These are phyloP conservation scores for Ophiostoma himal-ulmi DNA, from an alignment of 2,329 filamentous ascomycete species.

Conservation along the genomic window DNA sequence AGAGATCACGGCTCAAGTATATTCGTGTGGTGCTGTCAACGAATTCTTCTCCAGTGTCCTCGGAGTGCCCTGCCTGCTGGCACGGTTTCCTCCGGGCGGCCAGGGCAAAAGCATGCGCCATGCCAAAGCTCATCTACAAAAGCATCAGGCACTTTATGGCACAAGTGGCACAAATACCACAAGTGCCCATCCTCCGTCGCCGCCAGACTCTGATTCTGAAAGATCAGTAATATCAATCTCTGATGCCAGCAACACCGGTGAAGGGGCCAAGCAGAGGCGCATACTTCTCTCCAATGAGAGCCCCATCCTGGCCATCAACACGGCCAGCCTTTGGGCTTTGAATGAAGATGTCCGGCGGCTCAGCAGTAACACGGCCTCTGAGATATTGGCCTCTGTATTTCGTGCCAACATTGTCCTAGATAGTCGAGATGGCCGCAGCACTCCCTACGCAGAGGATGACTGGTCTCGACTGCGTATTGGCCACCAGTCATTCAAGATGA, in stretches of 20 bases:
- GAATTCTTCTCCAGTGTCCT: constrained; percentile 71
- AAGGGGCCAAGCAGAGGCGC: constrained; percentile 36
- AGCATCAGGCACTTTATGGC: constrained; percentile 41
- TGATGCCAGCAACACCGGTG: background rate
- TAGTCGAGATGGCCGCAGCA: constrained; percentile 22
- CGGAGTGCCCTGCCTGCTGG: constrained; percentile 73
- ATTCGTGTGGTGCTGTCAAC: constrained; percentile 60
- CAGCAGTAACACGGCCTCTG: constrained; percentile 43
- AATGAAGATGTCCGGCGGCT: constrained; percentile 62
- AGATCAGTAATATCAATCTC: constrained; percentile 8
- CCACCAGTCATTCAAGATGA: constrained; percentile 56
- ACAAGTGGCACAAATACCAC: constrained; percentile 30
- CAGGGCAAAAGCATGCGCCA: constrained; percentile 56
- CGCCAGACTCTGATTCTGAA: constrained; percentile 53
- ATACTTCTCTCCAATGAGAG: constrained; percentile 90
- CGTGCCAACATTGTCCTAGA: constrained; percentile 80
- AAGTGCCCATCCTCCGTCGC: constrained; percentile 44
- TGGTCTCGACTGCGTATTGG: constrained; percentile 69
- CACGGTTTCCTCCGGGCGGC: constrained; percentile 70
- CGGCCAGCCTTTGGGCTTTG: constrained; percentile 69
- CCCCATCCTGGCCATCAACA: constrained; percentile 79
- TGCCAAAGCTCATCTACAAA: constrained; percentile 64
- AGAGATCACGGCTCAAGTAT: constrained; percentile 62
- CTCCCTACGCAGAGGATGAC: constrained; percentile 69
- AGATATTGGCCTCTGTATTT: constrained; percentile 59